These are phyloP conservation scores for Ogataea allantospora DNA, from an alignment of 805 yeast genomes.

Conservation along the genomic window DNA sequence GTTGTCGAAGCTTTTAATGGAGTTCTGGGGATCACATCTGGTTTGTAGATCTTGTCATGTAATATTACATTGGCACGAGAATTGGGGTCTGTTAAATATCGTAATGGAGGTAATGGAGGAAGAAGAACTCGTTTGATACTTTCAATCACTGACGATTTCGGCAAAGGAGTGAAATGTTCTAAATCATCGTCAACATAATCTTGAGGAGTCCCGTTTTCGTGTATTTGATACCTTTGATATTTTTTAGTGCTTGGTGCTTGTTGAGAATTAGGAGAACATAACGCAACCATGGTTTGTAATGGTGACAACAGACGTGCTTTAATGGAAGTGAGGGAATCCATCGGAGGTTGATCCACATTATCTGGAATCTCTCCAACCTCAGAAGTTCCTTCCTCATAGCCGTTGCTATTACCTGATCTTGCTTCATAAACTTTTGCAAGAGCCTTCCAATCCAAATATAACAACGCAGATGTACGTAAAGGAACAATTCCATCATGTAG, in stretches of 20 bases:
- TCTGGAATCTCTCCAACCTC: slow-evolving; percentile 34
- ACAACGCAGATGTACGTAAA: slow-evolving; percentile 78
- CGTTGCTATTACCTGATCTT: slow-evolving; percentile 11
- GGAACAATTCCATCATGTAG: slow-evolving; percentile 96
- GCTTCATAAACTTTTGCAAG: slow-evolving; percentile 47
- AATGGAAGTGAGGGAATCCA: slow-evolving; percentile 16
- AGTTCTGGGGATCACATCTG: slow-evolving; percentile 41
- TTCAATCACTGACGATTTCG: slow-evolving; percentile 72
- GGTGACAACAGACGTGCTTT: slow-evolving; percentile 35
- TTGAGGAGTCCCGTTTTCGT: slow-evolving; percentile 4
- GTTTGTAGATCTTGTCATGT: slow-evolving; percentile 81
- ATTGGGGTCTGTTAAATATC: slow-evolving; percentile 66
- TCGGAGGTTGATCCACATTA: slow-evolving; percentile 17
- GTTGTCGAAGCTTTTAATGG: slow-evolving; percentile 29
- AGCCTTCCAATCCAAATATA: slow-evolving; percentile 85
- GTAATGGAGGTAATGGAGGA: slow-evolving; percentile 75
- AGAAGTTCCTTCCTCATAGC: slow-evolving; percentile 5
- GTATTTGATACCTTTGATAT: slow-evolving; percentile 33
- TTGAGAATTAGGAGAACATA: slow-evolving; percentile 40
- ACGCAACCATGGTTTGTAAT: slow-evolving; percentile 43
- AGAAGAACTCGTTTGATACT: slow-evolving; percentile 74
- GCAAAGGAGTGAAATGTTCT: slow-evolving; percentile 37
- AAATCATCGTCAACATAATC: slow-evolving; percentile 15
- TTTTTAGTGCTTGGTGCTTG: slow-evolving; percentile 16
- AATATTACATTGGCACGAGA: slow-evolving; percentile 61